These are phyloP conservation scores for bread wheat (Triticum aestivum) DNA, from an alignment of 176 grass and related monocot genomes.

Conservation along the genomic window DNA sequence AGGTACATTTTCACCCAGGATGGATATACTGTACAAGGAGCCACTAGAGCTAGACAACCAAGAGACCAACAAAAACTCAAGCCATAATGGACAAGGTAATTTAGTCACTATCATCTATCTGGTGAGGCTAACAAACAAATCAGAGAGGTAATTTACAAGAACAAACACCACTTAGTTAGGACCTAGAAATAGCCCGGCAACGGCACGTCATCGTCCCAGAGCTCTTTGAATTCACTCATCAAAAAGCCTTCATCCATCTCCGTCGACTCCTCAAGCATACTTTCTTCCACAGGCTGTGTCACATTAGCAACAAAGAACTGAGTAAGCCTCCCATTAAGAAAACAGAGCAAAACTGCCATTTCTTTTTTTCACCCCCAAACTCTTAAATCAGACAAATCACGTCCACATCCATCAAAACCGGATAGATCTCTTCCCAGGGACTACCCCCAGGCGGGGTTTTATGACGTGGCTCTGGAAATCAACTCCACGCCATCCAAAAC, in stretches of 20 bases:
- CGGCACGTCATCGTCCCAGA: conserved; percentile 61
- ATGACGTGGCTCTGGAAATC: background rate
- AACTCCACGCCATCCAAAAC: background rate
- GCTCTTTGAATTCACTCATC: conserved; percentile 75
- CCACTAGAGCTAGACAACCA: background rate
- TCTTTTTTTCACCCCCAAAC: background rate
- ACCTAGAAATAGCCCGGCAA: conserved; percentile 48
- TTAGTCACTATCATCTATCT: conserved; percentile 16
- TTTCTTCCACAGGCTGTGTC: conserved; percentile 60
- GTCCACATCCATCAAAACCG: background rate
- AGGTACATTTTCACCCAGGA: background rate
- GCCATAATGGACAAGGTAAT: background rate
- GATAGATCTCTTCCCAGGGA: background rate
- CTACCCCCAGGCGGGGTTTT: background rate
- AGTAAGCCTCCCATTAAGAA: background rate
- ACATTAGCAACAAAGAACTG: background rate
- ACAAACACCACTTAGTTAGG: conserved; percentile 1
- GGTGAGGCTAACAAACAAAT: conserved; percentile 19
- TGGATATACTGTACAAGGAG: conserved; percentile 27
- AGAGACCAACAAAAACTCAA: conserved; percentile 14
- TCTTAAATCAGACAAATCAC: background rate
- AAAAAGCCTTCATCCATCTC: conserved; percentile 64
- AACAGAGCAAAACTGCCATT: background rate
- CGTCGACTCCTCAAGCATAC: conserved; percentile 45
- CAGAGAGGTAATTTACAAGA: conserved; percentile 35